Conservation (phyloP, 257 asterid genomes). For the Cordia subcordata region DNA sequence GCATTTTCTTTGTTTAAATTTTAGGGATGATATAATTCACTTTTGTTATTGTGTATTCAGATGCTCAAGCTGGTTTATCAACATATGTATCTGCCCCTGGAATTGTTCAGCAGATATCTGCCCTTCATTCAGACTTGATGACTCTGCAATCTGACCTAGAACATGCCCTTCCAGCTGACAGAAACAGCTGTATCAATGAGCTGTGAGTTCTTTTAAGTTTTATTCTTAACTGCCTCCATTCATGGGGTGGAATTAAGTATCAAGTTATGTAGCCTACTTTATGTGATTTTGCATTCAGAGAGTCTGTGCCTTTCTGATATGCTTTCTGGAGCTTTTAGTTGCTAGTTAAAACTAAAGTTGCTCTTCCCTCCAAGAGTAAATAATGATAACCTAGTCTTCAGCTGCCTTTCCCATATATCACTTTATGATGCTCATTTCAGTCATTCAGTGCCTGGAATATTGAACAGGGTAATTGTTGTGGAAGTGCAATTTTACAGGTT, state of each 20-base stretch:
- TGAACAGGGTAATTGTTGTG: too few relatives aligned
- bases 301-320: background rate
- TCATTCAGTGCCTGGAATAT: too few relatives aligned
- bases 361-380: too few relatives aligned
- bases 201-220: constrained; percentile 50
- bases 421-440: too few relatives aligned
- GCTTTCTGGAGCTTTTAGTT: too few relatives aligned
- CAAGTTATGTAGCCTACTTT: background rate
- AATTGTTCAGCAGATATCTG: constrained; percentile 82
- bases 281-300: background rate
- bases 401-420: too few relatives aligned
- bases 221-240: background rate
- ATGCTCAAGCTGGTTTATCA: constrained; percentile 88
- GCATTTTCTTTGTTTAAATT: background rate
- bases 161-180: constrained; percentile 89
- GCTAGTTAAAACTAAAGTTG: too few relatives aligned
- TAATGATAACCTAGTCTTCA: too few relatives aligned
- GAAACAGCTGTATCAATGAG: constrained; percentile 87
- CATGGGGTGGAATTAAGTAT: background rate
- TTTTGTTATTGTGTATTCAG: constrained; percentile 29
- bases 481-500: too few relatives aligned
- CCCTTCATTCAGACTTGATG: constrained; percentile 82
- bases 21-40: background rate
- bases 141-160: constrained; percentile 89
- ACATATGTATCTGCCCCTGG: constrained; percentile 96